A percentile compares a stretch with the other conserved stretches of the same genome.
phyloP scores from a whole-genome alignment of 305 asterid species.

The Petunia hybrid region DNA sequence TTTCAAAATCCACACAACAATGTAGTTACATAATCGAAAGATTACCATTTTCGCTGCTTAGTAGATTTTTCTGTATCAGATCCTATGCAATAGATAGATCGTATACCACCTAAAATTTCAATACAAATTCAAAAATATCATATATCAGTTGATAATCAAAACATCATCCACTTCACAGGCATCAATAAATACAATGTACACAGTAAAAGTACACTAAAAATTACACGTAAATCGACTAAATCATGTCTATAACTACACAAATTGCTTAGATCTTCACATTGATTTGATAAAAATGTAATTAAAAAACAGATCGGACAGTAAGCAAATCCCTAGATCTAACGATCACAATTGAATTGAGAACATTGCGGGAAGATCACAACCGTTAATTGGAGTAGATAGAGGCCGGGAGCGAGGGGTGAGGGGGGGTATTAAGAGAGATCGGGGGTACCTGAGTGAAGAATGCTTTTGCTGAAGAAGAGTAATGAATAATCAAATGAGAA shows the following conservation, averaged over 20 bases:
- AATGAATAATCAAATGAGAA: background rate
- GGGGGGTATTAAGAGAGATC: slow-evolving; percentile 2
- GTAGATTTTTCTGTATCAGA: slow-evolving; percentile 21
- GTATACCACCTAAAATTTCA: slow-evolving; percentile 28
- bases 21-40: background rate
- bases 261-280: slow-evolving; percentile 25
- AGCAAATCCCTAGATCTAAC: slow-evolving; percentile 34
- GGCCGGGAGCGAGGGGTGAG: background rate
- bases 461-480: background rate
- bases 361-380: background rate
- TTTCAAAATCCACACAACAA: background rate
- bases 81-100: slow-evolving; percentile 26
- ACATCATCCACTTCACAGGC: background rate
- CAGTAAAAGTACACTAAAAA: background rate
- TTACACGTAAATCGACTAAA: slow-evolving; percentile 5
- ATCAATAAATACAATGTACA: background rate
- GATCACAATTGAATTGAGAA: background rate
- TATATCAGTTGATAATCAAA: background rate
- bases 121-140: background rate
- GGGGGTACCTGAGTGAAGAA: slow-evolving; percentile 21
- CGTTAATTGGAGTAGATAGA: background rate
- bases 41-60: slow-evolving; percentile 28
- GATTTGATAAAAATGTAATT: background rate
- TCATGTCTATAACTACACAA: background rate
- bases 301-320: slow-evolving; percentile 26